phyloP scores from a whole-genome alignment of 2,329 filamentous ascomycete genomes.

The Pseudogymnoascus sp. region DNA sequence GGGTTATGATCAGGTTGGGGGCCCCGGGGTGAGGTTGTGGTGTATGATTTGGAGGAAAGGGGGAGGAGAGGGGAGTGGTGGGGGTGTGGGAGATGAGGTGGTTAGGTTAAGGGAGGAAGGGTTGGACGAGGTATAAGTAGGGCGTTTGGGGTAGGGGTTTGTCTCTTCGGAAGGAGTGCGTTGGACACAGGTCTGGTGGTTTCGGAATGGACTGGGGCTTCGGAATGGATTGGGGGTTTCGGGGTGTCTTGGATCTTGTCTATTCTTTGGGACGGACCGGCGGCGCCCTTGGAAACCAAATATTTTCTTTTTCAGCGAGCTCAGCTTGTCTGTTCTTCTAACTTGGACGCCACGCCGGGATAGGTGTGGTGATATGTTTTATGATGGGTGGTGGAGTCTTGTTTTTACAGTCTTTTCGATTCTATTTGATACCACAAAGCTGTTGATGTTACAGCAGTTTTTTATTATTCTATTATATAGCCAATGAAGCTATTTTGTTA shows the following conservation, averaged over 20 bases:
- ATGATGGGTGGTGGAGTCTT: not conserved
- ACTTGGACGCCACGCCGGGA: not conserved
- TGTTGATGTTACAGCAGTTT: not conserved
- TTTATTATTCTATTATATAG: not conserved
- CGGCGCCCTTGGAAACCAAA: not conserved
- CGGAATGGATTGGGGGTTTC: not conserved
- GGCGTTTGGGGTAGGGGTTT: not conserved
- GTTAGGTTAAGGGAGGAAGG: not conserved
- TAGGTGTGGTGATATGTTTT: not conserved
- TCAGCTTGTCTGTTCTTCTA: not conserved
- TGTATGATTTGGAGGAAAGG: not conserved
- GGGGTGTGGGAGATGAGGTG: not conserved
- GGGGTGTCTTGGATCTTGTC: not conserved
- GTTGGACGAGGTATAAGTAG: not conserved
- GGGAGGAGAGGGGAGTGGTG: not conserved
- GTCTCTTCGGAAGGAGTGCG: not conserved
- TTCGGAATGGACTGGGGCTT: not conserved
- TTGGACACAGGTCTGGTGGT: not conserved
- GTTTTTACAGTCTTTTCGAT: not conserved
- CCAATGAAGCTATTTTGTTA: not conserved
- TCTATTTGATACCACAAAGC: not conserved
- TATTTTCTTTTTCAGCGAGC: not conserved
- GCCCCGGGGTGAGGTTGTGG: not conserved
- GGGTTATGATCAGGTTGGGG: not conserved
- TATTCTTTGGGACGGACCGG: not conserved